Base-by-base conservation (phyloP, 495 filamentous ascomycete species). In the Pseudotulostoma volvatum region DNA sequence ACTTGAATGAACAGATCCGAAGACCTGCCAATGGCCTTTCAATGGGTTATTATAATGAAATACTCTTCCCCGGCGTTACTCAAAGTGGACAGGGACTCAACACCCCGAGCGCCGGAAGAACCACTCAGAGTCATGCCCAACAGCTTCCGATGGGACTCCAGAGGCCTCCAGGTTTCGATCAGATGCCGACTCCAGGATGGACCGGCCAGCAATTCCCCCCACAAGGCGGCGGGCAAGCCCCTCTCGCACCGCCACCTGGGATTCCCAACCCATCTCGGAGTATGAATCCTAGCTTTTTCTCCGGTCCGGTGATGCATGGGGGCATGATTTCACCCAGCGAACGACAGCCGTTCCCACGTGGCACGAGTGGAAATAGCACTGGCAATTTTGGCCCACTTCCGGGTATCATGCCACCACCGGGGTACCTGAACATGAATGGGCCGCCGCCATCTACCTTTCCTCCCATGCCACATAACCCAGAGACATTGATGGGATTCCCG, bases 351-450 rank as follows among this genome's bases (percentile, higher is more conserved):
- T 64, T 61, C 38, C 60, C 60, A 19, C 59, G 61, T 39, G 64
- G 55, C 19, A 28, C 40, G 13, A 39, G 37, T 28, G 49, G 43
- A n/a, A 38, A 33, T 38, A 42, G 42, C 37, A 25, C 49, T 1
- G 41, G 37, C 13, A 48, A 33, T 5, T 51, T 53, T 35, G 47
- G 42, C 9, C 61, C 54, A 40, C 63, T 60, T 18, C 66, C 60
- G 1, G 66, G 64, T 25, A 67, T 70, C 63, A 61, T 65, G 50
- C 67, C 63, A 11, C 67, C 64, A 23, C 67, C 67, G 1, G 68
- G 66, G 15, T 72, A 65, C 33, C 44, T 56, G 45, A 48, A 40
- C 44, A 63, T 65, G 56, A 61, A 58, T 36, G 60, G 53, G 1
- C 62, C 59, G 25, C 59, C 56, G 1, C 66, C 63, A 9, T 53